Base-by-base conservation (phyloP, 2,329 filamentous ascomycete genomes). In the Ophiognomonia clavigignenti-juglandacearum region DNA sequence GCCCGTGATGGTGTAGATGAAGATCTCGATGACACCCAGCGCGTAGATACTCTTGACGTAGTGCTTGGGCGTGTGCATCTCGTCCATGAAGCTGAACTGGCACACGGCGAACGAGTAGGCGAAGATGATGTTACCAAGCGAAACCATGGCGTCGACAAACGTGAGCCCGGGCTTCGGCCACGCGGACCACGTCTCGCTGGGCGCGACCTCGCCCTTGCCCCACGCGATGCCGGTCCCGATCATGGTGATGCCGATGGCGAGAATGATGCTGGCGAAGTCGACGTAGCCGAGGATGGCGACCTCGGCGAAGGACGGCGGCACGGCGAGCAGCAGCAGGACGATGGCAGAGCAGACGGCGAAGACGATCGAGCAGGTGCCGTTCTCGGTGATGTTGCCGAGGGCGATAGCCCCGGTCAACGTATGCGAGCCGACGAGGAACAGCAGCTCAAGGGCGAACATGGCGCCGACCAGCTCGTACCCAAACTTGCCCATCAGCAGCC, bases 371-470 rank as follows among this genome's bases (percentile, higher is more conserved):
- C 72, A 75, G 11, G 63, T 58, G 39, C 61, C 77, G 52, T 84
- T 74, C 4, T 76, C 62, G 4, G 81, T 82, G 43, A 88, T 69
- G 42, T 74, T 80, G 56, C 82, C 82, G 64, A 87, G 77, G 54
- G 83, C 83, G 56, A 87, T 83, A 26, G 75, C 76, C 54, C 86
- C 86, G 0, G 83, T 86, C 52, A 88, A 67, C 43, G 85, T 71
- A 64, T 89, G 86, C n/a, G 82, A 85, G 27, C 77, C 82, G 64
- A 85, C 82, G 56, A 86, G 75, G 65, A 88, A 86, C 46, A 84
- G 66, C 32, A 88, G 69, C 62, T 86, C 80, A 16, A 87, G 63
- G 9, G 76, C 67, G 56, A 85, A 82, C 53, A 77, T 81, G 53
- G 69, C 64, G 20, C 81, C 82, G 37, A 86, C 67, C 26, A 88